These are phyloP conservation scores for Alloascoidea africana DNA, from an alignment of 805 yeast genomes.

Conservation along the genomic window DNA sequence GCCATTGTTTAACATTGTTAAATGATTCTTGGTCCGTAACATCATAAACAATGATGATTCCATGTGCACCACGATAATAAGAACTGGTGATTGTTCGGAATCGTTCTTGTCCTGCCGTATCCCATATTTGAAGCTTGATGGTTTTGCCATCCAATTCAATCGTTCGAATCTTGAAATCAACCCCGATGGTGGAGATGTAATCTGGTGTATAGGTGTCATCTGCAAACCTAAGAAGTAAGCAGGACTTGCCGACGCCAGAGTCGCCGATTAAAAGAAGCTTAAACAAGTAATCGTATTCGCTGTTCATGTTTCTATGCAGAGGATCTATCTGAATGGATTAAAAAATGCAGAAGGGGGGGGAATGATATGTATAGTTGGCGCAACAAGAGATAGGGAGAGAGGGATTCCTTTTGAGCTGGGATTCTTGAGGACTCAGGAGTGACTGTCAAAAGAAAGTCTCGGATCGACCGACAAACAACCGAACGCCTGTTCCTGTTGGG, in stretches of 20 bases:
- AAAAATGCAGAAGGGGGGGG: too few species aligned
- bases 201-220: constrained; percentile 96
- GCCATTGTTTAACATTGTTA: constrained; percentile 95
- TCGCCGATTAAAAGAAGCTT: constrained; percentile 92
- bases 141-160: constrained; percentile 90
- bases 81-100: constrained; percentile 96
- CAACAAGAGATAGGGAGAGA: too few species aligned
- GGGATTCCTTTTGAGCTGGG: too few species aligned
- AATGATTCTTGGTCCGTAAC: constrained; percentile 84
- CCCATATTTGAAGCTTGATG: constrained; percentile 97
- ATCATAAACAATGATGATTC: constrained; percentile 94
- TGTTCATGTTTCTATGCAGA: too few species aligned
- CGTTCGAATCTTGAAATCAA: constrained; percentile 62
- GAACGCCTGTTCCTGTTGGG: too few species aligned
- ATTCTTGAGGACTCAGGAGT: too few species aligned
- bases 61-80: constrained; percentile 97
- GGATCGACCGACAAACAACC: too few species aligned
- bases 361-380: too few species aligned
- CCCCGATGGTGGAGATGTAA: constrained; percentile 95
- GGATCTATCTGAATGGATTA: too few species aligned
- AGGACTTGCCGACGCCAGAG: constrained; percentile 97
- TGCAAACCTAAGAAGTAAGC: constrained; percentile 87
- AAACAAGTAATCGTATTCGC: constrained; percentile 95
- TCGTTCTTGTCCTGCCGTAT: constrained; percentile 98
- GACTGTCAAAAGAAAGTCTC: too few species aligned